Evolutionary conservation across 257 asterid species (phyloP).

Genomic region (Linderniella brevidens): DNA sequence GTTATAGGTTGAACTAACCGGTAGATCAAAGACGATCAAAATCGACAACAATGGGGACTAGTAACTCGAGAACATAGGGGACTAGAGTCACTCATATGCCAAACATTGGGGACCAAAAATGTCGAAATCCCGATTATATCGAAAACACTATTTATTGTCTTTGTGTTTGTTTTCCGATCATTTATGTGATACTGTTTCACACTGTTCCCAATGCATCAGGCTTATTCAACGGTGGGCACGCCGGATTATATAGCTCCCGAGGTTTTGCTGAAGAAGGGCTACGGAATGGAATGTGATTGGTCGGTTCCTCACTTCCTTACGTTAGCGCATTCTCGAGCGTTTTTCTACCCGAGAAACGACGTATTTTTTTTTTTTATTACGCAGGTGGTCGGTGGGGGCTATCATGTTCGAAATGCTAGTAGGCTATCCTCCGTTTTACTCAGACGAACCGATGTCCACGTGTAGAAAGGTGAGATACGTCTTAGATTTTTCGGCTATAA

Average conservation of each 20-base stretch:
- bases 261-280: constrained; percentile 15
- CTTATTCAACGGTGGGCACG: constrained; percentile 16
- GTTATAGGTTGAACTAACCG: no score
- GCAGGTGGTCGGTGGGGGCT: constrained; percentile 37
- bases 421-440: constrained; percentile 31
- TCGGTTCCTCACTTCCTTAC: constrained; percentile 15
- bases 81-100: no score
- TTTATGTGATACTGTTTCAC: background rate
- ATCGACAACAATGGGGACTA: no score
- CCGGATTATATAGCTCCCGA: constrained; percentile 20
- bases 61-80: no score
- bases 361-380: background rate
- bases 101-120: no score
- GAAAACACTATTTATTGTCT: no score
- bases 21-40: no score
- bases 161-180: background rate
- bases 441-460: constrained; percentile 31
- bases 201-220: constrained; percentile 6
- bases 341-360: background rate
- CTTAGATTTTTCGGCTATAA: no score
- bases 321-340: background rate
- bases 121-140: no score
- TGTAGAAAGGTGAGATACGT: constrained; percentile 20
- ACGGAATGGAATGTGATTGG: constrained; percentile 76
- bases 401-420: constrained; percentile 39